These are phyloP conservation scores for Syzygium aqueum DNA, from an alignment of 345 rosid species.

Conservation along the genomic window DNA sequence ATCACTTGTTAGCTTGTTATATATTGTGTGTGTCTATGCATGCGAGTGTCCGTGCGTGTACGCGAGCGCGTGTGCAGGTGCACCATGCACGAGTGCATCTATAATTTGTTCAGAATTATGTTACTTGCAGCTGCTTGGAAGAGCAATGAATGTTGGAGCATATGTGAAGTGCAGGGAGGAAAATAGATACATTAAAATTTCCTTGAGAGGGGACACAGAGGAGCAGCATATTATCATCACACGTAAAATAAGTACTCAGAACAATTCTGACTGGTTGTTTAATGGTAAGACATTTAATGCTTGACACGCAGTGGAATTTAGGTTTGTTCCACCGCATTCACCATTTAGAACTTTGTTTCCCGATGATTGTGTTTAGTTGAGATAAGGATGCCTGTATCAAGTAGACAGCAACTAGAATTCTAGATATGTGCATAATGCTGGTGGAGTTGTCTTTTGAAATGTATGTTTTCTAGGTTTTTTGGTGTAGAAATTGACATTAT, in stretches of 20 bases:
- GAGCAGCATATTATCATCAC: conserved; percentile 42
- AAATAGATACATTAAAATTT: conserved; percentile 59
- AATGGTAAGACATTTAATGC: conserved; percentile 38
- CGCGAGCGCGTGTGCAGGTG: background rate
- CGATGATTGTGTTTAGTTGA: background rate
- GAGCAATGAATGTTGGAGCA: conserved; percentile 78
- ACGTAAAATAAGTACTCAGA: conserved; percentile 71
- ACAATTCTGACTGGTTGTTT: conserved; percentile 89
- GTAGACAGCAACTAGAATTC: background rate
- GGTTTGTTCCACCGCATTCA: background rate
- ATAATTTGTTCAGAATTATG: background rate
- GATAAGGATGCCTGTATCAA: background rate
- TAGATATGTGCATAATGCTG: background rate
- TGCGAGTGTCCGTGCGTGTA: background rate
- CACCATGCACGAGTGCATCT: background rate
- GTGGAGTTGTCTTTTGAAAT: background rate
- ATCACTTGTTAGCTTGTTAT: background rate
- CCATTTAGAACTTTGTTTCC: background rate
- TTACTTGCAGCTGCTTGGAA: conserved; percentile 69
- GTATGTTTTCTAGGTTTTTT: background rate
- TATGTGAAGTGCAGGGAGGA: conserved; percentile 92
- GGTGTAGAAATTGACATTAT: background rate
- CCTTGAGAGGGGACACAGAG: conserved; percentile 51
- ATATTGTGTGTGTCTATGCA: background rate
- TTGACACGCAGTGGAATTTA: background rate